Evolutionary conservation across 805 yeast genomes (phyloP).

Genomic region (Teunomyces aglyptinius): DNA sequence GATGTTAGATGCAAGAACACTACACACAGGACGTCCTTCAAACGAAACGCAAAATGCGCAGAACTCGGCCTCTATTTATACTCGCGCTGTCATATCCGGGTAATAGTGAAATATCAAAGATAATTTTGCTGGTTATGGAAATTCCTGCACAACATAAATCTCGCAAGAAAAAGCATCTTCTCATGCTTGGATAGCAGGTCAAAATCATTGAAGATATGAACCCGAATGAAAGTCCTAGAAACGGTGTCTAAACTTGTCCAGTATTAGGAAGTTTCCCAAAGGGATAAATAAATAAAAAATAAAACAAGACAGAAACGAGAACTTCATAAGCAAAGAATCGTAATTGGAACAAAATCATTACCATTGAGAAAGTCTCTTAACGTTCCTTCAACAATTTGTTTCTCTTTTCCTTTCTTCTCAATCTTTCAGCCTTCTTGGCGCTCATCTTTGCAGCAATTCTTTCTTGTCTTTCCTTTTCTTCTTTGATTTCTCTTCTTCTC

Average conservation of each 20-base stretch:
- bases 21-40: conserved; percentile 4
- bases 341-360: too few relatives aligned
- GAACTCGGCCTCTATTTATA: conserved; percentile 23
- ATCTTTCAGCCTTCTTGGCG: conserved; percentile 84
- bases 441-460: conserved; percentile 83
- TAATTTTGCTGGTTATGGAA: neutral
- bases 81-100: conserved; percentile 20
- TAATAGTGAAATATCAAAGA: conserved; percentile 10
- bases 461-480: conserved; percentile 86
- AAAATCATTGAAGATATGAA: neutral
- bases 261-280: too few relatives aligned
- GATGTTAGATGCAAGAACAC: neutral
- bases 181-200: neutral
- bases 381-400: conserved; percentile 92
- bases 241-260: too few relatives aligned
- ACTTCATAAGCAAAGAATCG: too few relatives aligned
- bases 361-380: conserved; percentile 21
- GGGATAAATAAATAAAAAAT: too few relatives aligned
- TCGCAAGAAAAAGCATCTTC: neutral
- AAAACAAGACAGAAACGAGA: too few relatives aligned
- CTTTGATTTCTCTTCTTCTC: conserved; percentile 77
- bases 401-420: conserved; percentile 90
- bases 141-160: neutral
- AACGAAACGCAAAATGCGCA: conserved; percentile 6
- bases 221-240: too few relatives aligned